Evolutionary conservation across 2,329 filamentous ascomycete species (phyloP).

Genomic region (Scortechinia acanthostroma): DNA sequence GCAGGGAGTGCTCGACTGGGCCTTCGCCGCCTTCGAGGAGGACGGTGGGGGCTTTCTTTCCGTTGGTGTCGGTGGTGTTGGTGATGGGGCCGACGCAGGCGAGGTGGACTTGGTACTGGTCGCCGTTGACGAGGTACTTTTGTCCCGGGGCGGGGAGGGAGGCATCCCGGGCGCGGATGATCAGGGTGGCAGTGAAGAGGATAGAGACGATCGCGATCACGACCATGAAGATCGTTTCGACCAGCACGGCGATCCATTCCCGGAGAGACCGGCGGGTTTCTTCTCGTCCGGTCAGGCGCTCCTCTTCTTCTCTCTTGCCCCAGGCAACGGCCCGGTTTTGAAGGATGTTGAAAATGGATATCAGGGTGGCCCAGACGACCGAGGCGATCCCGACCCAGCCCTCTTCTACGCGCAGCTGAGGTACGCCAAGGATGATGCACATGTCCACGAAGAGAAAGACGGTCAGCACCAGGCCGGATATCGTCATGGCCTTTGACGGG

Average conservation of each 20-base stretch:
- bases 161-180: conserved; percentile 51
- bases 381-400: conserved; percentile 57
- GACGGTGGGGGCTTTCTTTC: conserved; percentile 58
- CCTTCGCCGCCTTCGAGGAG: conserved; percentile 78
- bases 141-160: conserved; percentile 46
- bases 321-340: conserved; percentile 55
- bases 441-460: conserved; percentile 52
- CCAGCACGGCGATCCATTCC: conserved; percentile 55
- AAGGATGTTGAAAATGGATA: conserved; percentile 39
- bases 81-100: conserved; percentile 68
- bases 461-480: conserved; percentile 44
- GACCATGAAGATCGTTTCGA: conserved; percentile 45
- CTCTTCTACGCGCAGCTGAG: conserved; percentile 34
- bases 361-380: conserved; percentile 52
- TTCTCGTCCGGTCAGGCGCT: conserved; percentile 57
- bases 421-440: conserved; percentile 52
- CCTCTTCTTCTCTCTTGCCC: conserved; percentile 62
- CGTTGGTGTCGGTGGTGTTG: conserved; percentile 33
- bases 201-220: conserved; percentile 46
- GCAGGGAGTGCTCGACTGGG: conserved; percentile 72
- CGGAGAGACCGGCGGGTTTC: conserved; percentile 56
- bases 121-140: conserved; percentile 48
- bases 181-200: conserved; percentile 47
- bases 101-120: conserved; percentile 57
- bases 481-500: conserved; percentile 52